Percentiles rank a stretch among this genome's conserved stretches.
Conservation (phyloP, 257 asterid genomes). For the Solanum commersonii region DNA sequence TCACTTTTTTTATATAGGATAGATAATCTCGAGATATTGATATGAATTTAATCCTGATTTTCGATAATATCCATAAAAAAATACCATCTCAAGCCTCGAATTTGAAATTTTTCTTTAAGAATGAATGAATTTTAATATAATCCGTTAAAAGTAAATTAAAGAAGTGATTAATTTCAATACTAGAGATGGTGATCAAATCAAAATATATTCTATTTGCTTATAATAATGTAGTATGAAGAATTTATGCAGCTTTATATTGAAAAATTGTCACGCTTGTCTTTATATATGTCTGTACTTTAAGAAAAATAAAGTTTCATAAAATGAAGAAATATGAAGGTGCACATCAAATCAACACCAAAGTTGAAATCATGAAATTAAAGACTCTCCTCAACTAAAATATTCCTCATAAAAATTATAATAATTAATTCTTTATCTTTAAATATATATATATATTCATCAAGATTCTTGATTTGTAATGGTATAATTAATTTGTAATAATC, state of each 20-base stretch:
- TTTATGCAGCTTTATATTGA: background rate
- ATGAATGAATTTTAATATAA: fast-evolving
- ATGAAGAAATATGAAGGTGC: background rate
- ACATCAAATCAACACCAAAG: background rate
- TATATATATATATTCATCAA: background rate
- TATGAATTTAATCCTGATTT: too few species aligned
- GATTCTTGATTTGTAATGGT: background rate
- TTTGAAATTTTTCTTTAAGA: background rate
- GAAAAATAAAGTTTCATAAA: background rate
- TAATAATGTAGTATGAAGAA: background rate
- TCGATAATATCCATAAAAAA: background rate
- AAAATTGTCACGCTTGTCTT: background rate
- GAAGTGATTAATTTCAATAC: background rate
- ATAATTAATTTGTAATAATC: background rate
- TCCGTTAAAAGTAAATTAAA: background rate
- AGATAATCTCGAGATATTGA: background rate
- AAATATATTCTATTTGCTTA: background rate
- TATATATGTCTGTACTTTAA: background rate
- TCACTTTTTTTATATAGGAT: background rate
- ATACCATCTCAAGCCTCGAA: background rate
- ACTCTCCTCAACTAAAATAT: background rate
- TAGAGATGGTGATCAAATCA: background rate
- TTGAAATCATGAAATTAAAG: background rate
- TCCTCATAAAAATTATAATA: background rate
- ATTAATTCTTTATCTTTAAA: background rate